Base-by-base conservation (phyloP, 345 rosid genomes). In the Ceriops decandra region DNA sequence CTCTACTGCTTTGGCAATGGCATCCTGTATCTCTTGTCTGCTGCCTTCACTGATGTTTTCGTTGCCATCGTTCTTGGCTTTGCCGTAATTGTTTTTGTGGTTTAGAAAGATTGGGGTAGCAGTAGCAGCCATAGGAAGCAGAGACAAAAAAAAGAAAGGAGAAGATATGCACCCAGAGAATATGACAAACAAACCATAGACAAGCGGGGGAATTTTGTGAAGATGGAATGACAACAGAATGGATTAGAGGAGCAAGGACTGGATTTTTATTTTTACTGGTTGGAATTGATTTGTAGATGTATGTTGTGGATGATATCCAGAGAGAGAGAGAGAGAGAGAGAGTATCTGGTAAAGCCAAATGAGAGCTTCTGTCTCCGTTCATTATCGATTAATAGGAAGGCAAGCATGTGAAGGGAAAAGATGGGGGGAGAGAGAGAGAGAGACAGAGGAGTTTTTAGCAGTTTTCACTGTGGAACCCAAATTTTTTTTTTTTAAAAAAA, bases 1-100 rank as follows among this genome's bases (percentile, higher is more conserved):
- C 77, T 89, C 95, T 59, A 88, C 87, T 1, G 97, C 96, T 61
- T 93, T 91, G 63, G 96, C 85, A 83, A 93, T 89, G 87, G 90
- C 93, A 17, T 90, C 87, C 68, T 89, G 87, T 70, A 87, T 83
- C 13, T 93, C 96, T 46, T 82, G 76, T 73, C 87, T 80, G 64
- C 19, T 42, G 49, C 49, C 49, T 42, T 42, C 49, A 13, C 49
- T 42, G 49, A 3, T 42, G 49, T 13, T 42, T 42, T 15, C 16
- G 49, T 65, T 77, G 64, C 80, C 77, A 47, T 79, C 89, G 35
- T 72, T 71, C 70, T 72, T 74, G 64, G 56, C 38, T 47, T 67
- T 74, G 20, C 74, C 60, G 30, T 58, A 75, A 68, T 64, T 68
- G 62, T 8, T 58, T 53, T 72, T 57, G n/a, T 76, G 75, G 74